A percentile compares a stretch with the other conserved stretches of the same genome.
Evolutionary conservation across 148 eudicot species (phyloP).

Genomic region (Rhododendron ferrugineum): DNA sequence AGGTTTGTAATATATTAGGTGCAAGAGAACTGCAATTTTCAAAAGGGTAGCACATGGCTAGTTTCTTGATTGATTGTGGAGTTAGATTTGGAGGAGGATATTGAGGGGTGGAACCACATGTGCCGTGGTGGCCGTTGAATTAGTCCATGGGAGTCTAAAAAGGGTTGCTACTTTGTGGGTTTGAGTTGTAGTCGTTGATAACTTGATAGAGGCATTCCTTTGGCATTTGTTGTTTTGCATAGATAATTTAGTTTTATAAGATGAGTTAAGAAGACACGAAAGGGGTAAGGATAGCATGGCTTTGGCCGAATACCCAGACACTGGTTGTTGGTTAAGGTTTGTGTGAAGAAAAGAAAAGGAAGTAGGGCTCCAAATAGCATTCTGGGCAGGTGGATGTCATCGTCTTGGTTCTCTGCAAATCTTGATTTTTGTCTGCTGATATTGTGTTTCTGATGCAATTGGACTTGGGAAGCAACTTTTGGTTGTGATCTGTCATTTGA

Average conservation of each 20-base stretch:
- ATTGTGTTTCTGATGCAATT: not conserved
- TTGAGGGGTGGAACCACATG: not conserved
- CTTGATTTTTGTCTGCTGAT: not conserved
- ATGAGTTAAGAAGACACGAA: not conserved
- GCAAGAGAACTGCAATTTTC: conserved; percentile 11
- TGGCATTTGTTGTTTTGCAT: not conserved
- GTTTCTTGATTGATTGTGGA: conserved; percentile 13
- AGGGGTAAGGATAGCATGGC: not conserved
- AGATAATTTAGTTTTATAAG: not conserved
- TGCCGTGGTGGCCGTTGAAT: not conserved
- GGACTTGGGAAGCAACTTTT: not conserved
- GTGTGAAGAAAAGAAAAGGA: not conserved
- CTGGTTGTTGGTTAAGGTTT: not conserved
- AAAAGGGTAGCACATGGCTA: conserved; percentile 16
- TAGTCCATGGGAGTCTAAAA: not conserved
- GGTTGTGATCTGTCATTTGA: not conserved
- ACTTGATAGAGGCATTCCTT: not conserved
- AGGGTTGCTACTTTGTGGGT: conserved; percentile 8
- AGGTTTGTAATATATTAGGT: not conserved
- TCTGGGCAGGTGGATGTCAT: not conserved
- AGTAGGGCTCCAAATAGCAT: not conserved
- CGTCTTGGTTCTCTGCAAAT: not conserved
- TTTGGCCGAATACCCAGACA: too few species aligned
- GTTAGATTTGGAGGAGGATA: conserved; percentile 1
- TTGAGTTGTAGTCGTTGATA: not conserved